Evolutionary conservation across 306 rosid genomes (phyloP).

Genomic region (Prunus fruticosa): DNA sequence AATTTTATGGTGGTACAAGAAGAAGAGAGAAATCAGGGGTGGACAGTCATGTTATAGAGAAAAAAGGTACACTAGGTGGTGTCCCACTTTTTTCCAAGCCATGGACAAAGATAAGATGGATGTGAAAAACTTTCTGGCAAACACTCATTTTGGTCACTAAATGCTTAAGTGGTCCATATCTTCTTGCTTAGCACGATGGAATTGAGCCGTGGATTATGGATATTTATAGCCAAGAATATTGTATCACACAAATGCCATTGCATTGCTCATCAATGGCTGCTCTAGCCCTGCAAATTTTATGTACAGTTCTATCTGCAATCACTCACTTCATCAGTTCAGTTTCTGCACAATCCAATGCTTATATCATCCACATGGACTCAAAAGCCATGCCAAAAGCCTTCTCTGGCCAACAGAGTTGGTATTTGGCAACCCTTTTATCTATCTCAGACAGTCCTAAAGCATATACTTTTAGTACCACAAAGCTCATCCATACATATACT

Average conservation of each 20-base stretch:
- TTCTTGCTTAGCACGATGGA: background rate
- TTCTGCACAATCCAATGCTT: conserved; percentile 7
- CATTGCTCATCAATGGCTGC: conserved; percentile 18
- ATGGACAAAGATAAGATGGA: background rate
- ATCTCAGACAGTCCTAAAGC: background rate
- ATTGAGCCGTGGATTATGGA: background rate
- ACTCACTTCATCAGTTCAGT: background rate
- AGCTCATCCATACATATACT: conserved; percentile 14
- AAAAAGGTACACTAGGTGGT: background rate
- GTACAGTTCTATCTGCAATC: conserved; percentile 3
- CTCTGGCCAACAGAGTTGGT: conserved; percentile 18
- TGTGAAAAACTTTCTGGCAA: background rate
- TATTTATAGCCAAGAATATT: background rate
- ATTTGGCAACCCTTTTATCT: conserved; percentile 14
- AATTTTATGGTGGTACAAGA: background rate
- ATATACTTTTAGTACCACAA: background rate
- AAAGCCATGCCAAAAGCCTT: conserved; percentile 27
- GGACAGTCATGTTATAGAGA: background rate
- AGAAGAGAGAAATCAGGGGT: background rate
- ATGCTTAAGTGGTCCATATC: background rate
- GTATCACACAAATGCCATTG: background rate
- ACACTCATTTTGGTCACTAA: background rate
- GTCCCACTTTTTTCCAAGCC: background rate
- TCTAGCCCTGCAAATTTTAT: background rate
- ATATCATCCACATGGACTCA: conserved; percentile 20